phyloP scores from a whole-genome alignment of 2,329 filamentous ascomycete genomes.

The Talaromyces islandicus region DNA sequence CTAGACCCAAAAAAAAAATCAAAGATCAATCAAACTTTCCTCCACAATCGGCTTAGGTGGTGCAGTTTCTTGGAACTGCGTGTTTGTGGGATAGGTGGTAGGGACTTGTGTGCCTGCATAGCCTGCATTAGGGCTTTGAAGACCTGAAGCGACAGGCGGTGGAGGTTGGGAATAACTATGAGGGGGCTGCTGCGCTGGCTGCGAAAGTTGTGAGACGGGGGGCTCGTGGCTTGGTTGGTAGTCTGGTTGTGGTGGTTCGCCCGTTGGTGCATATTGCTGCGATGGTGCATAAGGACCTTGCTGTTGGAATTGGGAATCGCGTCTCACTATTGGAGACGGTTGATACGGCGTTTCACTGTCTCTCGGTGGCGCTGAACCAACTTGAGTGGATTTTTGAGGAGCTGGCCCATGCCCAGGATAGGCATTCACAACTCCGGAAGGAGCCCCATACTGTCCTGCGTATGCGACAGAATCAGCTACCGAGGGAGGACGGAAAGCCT shows the following conservation, averaged over 20 bases:
- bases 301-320: constrained; percentile 12
- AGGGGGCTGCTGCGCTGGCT: constrained; percentile 12
- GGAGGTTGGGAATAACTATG: constrained; percentile 17
- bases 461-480: constrained; percentile 12
- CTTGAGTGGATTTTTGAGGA: constrained; percentile 13
- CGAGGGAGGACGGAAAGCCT: constrained; percentile 16
- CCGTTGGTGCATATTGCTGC: background rate
- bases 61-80: constrained; percentile 17
- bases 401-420: constrained; percentile 14
- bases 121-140: constrained; percentile 14
- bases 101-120: constrained; percentile 7
- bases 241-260: constrained; percentile 3
- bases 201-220: constrained; percentile 1
- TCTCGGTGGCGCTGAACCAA: background rate
- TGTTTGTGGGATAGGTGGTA: constrained; percentile 12
- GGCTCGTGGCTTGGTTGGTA: constrained; percentile 10
- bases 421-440: constrained; percentile 10
- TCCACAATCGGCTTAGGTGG: constrained; percentile 20
- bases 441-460: constrained; percentile 10
- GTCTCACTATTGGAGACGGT: constrained; percentile 4
- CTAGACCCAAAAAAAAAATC: constrained; percentile 5
- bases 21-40: constrained; percentile 28
- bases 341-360: constrained; percentile 11
- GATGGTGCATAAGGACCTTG: background rate
- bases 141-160: background rate